Conservation (phyloP, 139 green algal genomes). For the Pseudopediastrum boryanum region DNA sequence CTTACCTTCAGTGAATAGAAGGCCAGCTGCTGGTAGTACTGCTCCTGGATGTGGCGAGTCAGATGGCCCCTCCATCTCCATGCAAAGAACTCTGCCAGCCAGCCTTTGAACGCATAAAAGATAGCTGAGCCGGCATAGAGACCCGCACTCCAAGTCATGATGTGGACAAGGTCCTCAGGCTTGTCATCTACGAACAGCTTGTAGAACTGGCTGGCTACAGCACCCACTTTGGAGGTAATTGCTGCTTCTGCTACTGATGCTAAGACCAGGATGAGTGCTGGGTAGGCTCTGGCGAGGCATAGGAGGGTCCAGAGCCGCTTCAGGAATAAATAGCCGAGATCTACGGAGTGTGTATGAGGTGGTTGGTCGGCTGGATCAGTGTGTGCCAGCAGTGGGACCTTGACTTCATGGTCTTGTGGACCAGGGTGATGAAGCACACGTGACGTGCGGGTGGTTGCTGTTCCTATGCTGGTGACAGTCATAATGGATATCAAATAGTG, state of each 20-base stretch:
- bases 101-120: slow-evolving; percentile 16
- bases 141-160: background rate
- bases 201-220: slow-evolving; percentile 31
- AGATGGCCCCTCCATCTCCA: slow-evolving; percentile 23
- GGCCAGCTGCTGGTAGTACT: slow-evolving; percentile 19
- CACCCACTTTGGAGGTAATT: slow-evolving; percentile 5
- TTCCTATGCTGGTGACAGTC: too few relatives aligned
- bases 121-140: slow-evolving; percentile 15
- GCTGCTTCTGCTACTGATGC: slow-evolving; percentile 14
- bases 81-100: slow-evolving; percentile 12
- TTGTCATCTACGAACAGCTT: slow-evolving; percentile 1
- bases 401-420: too few relatives aligned
- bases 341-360: background rate
- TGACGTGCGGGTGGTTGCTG: too few relatives aligned
- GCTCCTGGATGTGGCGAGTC: background rate
- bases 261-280: background rate
- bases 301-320: slow-evolving; percentile 14
- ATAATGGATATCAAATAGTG: too few relatives aligned
- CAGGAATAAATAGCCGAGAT: slow-evolving; percentile 3
- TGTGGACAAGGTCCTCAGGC: background rate
- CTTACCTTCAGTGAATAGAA: background rate
- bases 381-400: too few relatives aligned
- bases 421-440: too few relatives aligned
- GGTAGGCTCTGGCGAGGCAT: background rate
- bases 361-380: too few relatives aligned